A percentile compares a stretch with the other conserved stretches of the same genome.
These are phyloP conservation scores for Pseudonitzschia pungens DNA, from an alignment of 108 stramenopile species.

Conservation along the genomic window DNA sequence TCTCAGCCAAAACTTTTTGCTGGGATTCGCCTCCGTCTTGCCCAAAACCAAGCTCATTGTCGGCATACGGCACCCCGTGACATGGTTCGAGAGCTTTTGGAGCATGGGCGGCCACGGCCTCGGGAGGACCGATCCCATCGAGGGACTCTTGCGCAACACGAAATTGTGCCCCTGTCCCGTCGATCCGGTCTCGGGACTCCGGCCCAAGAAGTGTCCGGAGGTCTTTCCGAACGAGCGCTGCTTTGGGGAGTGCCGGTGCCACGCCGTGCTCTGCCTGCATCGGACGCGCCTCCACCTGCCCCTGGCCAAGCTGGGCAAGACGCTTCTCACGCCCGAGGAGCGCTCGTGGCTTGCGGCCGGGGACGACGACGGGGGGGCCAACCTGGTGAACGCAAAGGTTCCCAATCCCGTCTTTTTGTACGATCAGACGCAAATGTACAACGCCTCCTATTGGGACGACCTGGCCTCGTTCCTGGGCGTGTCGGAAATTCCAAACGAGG, in stretches of 20 bases:
- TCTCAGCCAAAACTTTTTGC: neutral
- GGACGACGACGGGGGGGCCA: conserved; percentile 6
- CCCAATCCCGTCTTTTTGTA: conserved; percentile 22
- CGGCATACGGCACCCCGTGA: conserved; percentile 69
- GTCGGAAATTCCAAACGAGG: conserved; percentile 6
- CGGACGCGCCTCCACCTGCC: conserved; percentile 8
- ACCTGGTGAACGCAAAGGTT: neutral
- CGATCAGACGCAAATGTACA: conserved; percentile 6
- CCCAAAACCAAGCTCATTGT: conserved; percentile 69
- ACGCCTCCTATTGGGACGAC: neutral
- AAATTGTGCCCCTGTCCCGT: neutral
- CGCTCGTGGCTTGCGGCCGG: neutral
- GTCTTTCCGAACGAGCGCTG: neutral
- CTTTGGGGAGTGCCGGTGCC: neutral
- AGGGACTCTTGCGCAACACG: neutral
- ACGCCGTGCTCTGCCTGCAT: neutral
- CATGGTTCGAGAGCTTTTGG: conserved; percentile 71
- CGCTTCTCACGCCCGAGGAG: conserved; percentile 1
- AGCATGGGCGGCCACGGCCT: neutral
- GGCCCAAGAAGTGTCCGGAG: neutral
- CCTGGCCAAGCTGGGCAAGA: conserved; percentile 14
- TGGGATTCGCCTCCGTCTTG: conserved; percentile 24
- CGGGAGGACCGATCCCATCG: neutral
- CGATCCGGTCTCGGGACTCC: neutral
- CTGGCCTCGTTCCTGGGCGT: conserved; percentile 11